Evolutionary conservation across 2,329 filamentous ascomycete genomes (phyloP).

Genomic region (Alternaria infectoria): DNA sequence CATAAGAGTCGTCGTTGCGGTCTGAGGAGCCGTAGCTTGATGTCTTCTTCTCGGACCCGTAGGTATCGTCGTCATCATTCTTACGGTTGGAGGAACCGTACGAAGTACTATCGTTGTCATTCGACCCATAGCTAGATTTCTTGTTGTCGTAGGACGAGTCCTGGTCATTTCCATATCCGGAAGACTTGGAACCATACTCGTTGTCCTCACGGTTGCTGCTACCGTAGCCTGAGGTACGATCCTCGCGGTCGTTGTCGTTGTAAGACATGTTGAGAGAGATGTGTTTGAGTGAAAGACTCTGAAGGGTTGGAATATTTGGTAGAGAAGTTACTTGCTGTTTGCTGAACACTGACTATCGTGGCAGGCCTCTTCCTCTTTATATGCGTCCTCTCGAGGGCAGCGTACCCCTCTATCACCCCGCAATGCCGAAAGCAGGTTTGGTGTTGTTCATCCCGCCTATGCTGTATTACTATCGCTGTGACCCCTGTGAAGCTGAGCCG

Average conservation of each 20-base stretch:
- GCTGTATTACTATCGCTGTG: not conserved
- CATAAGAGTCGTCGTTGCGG: constrained; percentile 13
- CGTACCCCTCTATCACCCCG: constrained; percentile 5
- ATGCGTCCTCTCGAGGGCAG: not conserved
- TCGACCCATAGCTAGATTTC: constrained; percentile 9
- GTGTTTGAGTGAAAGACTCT: not conserved
- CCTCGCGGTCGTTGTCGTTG: constrained; percentile 10
- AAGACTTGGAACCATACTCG: constrained; percentile 9
- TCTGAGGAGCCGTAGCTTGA: constrained; percentile 7
- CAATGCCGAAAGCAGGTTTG: constrained; percentile 5
- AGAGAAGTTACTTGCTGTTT: not conserved
- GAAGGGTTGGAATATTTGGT: not conserved
- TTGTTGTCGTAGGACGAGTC: constrained; percentile 8
- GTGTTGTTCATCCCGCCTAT: not conserved
- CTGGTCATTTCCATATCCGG: constrained; percentile 11
- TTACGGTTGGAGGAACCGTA: not conserved
- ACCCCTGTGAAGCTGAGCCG: constrained; percentile 8
- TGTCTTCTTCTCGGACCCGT: constrained; percentile 4
- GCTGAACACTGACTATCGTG: not conserved
- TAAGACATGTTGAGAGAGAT: constrained; percentile 11
- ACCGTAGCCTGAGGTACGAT: constrained; percentile 8
- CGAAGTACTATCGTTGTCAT: constrained; percentile 1
- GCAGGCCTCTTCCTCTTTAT: not conserved
- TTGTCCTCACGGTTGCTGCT: constrained; percentile 9
- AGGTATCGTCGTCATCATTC: constrained; percentile 8